phyloP scores from a whole-genome alignment of 1,139 yeast genomes.

The Saccharomyces hybrid region DNA sequence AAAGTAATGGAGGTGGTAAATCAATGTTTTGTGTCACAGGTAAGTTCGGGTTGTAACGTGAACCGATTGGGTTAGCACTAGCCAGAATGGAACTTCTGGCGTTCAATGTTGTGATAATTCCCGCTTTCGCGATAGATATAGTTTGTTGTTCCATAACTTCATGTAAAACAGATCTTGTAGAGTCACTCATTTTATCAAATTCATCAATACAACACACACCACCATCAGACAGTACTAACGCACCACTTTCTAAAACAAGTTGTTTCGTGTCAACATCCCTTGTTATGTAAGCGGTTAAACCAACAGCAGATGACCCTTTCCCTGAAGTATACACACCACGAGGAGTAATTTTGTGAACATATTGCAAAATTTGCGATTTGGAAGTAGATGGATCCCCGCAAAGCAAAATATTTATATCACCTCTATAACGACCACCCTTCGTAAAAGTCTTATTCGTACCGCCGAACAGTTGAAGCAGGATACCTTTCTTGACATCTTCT shows the following conservation, averaged over 20 bases:
- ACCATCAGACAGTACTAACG: slow-evolving; percentile 92
- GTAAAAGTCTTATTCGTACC: slow-evolving; percentile 85
- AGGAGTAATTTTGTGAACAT: slow-evolving; percentile 96
- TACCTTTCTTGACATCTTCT: slow-evolving; percentile 95
- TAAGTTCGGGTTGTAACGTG: slow-evolving; percentile 84
- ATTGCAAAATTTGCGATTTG: slow-evolving; percentile 86
- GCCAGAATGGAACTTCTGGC: slow-evolving; percentile 95
- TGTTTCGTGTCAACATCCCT: slow-evolving; percentile 92
- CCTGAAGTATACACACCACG: slow-evolving; percentile 97
- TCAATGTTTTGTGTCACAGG: slow-evolving; percentile 95
- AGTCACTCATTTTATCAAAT: slow-evolving; percentile 93
- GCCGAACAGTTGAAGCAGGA: slow-evolving; percentile 84
- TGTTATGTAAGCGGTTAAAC: slow-evolving; percentile 93
- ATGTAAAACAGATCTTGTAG: slow-evolving; percentile 90
- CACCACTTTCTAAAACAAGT: slow-evolving; percentile 91
- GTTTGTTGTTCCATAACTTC: slow-evolving; percentile 99
- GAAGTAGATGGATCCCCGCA: slow-evolving; percentile 99
- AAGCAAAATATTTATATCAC: slow-evolving; percentile 80
- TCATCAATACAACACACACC: slow-evolving; percentile 99
- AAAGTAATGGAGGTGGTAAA: slow-evolving; percentile 88
- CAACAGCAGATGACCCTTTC: slow-evolving; percentile 98
- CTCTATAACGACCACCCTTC: slow-evolving; percentile 93
- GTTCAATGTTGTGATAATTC: slow-evolving; percentile 90
- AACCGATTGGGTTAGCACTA: slow-evolving; percentile 96
- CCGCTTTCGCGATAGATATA: slow-evolving; percentile 95